These are phyloP conservation scores for Boletus vermiculosoides DNA, from an alignment of 768 basidiomycete genomes.

Conservation along the genomic window DNA sequence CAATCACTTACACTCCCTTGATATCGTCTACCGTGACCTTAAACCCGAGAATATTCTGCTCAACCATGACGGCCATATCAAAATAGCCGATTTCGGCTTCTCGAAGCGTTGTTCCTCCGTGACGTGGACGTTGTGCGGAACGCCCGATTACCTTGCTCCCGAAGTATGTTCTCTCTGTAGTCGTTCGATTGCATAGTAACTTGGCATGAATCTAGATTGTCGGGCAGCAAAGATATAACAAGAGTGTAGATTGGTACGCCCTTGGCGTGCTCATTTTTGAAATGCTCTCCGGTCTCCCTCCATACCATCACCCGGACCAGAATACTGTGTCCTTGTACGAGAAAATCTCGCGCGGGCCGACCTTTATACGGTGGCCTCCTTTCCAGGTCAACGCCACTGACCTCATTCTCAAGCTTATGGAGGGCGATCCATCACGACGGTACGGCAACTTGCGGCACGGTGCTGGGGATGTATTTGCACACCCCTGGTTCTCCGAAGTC, in stretches of 20 bases:
- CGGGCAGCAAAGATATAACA: conserved; percentile 84
- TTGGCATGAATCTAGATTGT: conserved; percentile 51
- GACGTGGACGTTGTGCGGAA: conserved; percentile 95
- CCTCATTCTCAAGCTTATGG: conserved; percentile 88
- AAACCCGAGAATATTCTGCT: conserved; percentile 97
- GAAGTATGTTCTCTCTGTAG: conserved; percentile 54
- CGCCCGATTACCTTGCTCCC: conserved; percentile 95
- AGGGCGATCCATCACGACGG: conserved; percentile 81
- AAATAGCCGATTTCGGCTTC: conserved; percentile 96
- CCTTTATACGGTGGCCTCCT: conserved; percentile 75
- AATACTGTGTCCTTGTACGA: conserved; percentile 90
- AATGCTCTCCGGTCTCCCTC: conserved; percentile 95
- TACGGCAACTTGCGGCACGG: conserved; percentile 89
- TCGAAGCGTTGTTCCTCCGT: conserved; percentile 85
- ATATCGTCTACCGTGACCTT: conserved; percentile 96
- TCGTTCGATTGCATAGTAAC: conserved; percentile 11
- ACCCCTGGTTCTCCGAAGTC: conserved; percentile 93
- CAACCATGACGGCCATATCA: conserved; percentile 93
- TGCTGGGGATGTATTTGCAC: conserved; percentile 87
- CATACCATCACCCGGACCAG: conserved; percentile 85
- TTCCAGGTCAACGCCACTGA: conserved; percentile 79
- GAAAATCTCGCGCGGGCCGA: conserved; percentile 78
- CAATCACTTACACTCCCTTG: conserved; percentile 79
- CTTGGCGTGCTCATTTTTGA: conserved; percentile 96
- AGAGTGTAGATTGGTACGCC: conserved; percentile 98